These are phyloP conservation scores for Mortierella sp. DNA, from an alignment of 371 early-diverging fungal genomes.

Conservation along the genomic window DNA sequence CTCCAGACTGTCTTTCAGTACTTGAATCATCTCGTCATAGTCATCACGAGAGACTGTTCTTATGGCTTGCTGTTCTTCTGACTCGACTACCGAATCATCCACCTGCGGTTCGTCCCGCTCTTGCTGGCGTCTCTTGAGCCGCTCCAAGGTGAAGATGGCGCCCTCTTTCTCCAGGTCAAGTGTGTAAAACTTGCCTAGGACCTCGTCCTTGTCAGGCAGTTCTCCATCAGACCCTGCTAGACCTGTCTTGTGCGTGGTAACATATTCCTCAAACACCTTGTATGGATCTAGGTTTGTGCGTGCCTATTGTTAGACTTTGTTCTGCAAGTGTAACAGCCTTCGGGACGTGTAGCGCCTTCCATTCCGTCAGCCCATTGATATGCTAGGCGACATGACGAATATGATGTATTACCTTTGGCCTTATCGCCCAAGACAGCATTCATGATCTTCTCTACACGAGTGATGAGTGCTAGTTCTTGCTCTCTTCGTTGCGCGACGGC, in stretches of 20 bases:
- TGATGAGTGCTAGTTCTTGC: conserved; percentile 38
- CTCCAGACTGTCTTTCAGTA: conserved; percentile 40
- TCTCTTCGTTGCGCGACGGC: conserved; percentile 35
- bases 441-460: conserved; percentile 54
- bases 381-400: too few species aligned
- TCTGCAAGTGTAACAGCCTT: too few species aligned
- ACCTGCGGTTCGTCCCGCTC: neutral
- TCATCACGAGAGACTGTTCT: conserved; percentile 10
- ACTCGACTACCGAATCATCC: neutral
- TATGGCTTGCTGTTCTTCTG: neutral
- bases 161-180: conserved; percentile 52
- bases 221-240: neutral
- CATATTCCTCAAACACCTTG: conserved; percentile 45
- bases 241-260: conserved; percentile 11
- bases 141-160: conserved; percentile 38
- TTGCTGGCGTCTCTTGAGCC: conserved; percentile 25
- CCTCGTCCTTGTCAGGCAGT: conserved; percentile 50
- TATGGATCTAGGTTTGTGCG: conserved; percentile 32
- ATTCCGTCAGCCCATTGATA: too few species aligned
- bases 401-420: conserved; percentile 44
- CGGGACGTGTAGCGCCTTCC: too few species aligned
- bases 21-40: conserved; percentile 42
- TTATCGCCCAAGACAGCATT: conserved; percentile 46
- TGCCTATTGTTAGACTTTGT: neutral
- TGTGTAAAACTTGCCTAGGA: conserved; percentile 41